Base-by-base conservation (phyloP, 257 asterid genomes). In the Plectranthus barbatus region DNA sequence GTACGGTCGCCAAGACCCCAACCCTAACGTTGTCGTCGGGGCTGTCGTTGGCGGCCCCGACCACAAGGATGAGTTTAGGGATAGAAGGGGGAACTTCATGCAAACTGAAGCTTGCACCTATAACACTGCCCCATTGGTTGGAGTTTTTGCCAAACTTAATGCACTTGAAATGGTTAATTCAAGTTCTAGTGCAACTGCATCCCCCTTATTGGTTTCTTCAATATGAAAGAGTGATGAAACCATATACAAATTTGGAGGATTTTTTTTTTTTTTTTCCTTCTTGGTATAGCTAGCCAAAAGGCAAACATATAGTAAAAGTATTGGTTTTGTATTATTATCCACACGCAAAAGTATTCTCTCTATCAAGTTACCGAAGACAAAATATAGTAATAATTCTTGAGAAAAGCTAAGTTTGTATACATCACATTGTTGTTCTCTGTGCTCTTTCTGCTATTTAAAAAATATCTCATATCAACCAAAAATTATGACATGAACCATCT, bases 91-190 rank as follows among this genome's bases (percentile, higher is more conserved):
- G 1, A 84, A 91, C 50, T 91, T 78, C 9, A 68, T 79, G 77
- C 98, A 91, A 56, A 88, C 98, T 3, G 98, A 91, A 74, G 96
- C 96, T 49, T 91, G 98, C 63, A 84, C 91, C 7, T 91, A 91
- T 29, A 91, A 86, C 58, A 82, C 94, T 0, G 95, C 98, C 0
- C 91, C 95, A 2, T 65, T 91, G 33, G 87, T 88, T 2, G 98
- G 95, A 10, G 77, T 81, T 56, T 88, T 91, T 26, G 95, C 95
- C 7, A 81, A 73, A 66, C 9, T 91, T 26, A 51, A 74, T 42
- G 67, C 80, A 5, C 7, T 67, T 9, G 65, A 64, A 21, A 56
- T 44, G 42, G 72, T 18, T 37, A 46, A 37, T 59, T 62, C 68
- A 7, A 44, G 15, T 64, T 21, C 51, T 4, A 21, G 6, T 36